A percentile compares a stretch with the other conserved stretches of the same genome.
These are phyloP conservation scores for Apiospora kogelbergensis DNA, from an alignment of 2,329 filamentous ascomycete species.

Conservation along the genomic window DNA sequence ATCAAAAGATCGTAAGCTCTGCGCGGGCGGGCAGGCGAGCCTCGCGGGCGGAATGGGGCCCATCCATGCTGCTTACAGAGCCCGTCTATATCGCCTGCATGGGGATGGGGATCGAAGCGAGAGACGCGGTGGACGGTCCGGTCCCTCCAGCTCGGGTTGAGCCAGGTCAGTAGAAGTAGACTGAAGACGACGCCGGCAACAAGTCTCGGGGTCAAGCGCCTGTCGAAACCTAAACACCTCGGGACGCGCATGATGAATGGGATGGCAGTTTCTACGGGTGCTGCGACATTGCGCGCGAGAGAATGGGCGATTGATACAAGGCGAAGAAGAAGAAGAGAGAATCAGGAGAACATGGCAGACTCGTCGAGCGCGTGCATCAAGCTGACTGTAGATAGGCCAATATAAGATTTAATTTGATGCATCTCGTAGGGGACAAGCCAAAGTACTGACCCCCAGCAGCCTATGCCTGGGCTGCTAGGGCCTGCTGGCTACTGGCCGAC, in stretches of 20 bases:
- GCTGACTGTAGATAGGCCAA: too few species aligned
- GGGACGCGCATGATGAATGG: conserved; percentile 16
- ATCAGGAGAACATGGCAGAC: neutral
- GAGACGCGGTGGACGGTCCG: conserved; percentile 26
- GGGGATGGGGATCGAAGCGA: conserved; percentile 21
- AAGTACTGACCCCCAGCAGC: too few species aligned
- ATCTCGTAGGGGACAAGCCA: too few species aligned
- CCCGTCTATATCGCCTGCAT: conserved; percentile 20
- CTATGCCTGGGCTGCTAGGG: too few species aligned
- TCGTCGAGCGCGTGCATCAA: too few species aligned
- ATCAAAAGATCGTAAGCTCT: conserved; percentile 64
- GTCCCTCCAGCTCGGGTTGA: conserved; percentile 31
- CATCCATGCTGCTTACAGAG: conserved; percentile 40
- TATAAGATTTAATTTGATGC: too few species aligned
- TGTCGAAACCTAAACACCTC: conserved; percentile 22
- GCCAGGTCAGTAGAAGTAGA: conserved; percentile 25
- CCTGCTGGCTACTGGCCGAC: too few species aligned
- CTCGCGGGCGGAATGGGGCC: conserved; percentile 29
- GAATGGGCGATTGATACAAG: too few species aligned
- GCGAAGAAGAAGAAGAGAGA: neutral
- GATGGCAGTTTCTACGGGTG: conserved; percentile 1
- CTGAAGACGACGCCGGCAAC: conserved; percentile 16
- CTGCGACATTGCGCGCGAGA: neutral
- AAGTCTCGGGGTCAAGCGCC: conserved; percentile 15
- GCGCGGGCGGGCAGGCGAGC: conserved; percentile 28